Evolutionary conservation across 1,284 basidiomycete genomes (phyloP).

Genomic region (Ceraceosorus guamensis): DNA sequence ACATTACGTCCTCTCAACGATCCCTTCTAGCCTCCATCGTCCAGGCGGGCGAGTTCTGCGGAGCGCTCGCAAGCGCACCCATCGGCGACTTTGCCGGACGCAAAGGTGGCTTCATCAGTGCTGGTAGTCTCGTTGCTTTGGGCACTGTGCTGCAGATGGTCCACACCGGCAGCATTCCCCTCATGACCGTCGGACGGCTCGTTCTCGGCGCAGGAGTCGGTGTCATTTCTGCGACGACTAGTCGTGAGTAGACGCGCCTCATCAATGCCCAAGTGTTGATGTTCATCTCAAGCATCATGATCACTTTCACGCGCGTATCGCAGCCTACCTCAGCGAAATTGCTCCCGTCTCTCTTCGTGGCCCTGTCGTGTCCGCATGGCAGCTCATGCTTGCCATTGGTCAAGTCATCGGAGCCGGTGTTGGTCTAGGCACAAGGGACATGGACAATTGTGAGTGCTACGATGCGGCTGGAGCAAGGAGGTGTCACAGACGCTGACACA

Average conservation of each 20-base stretch:
- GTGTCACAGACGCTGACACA: neutral
- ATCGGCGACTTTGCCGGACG: conserved; percentile 50
- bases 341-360: conserved; percentile 51
- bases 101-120: conserved; percentile 49
- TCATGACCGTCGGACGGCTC: conserved; percentile 50
- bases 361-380: conserved; percentile 50
- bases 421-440: conserved; percentile 44
- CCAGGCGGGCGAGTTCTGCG: conserved; percentile 52
- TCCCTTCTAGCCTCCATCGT: conserved; percentile 50
- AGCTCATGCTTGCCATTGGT: conserved; percentile 52
- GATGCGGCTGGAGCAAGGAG: neutral
- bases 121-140: conserved; percentile 47
- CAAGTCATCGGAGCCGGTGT: conserved; percentile 52
- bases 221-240: conserved; percentile 36
- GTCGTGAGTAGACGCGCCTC: too few relatives aligned
- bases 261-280: too few relatives aligned
- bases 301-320: too few relatives aligned
- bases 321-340: conserved; percentile 38
- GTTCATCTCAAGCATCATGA: too few relatives aligned
- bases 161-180: conserved; percentile 40
- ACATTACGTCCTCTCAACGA: conserved; percentile 33
- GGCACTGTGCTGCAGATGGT: conserved; percentile 51
- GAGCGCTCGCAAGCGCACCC: conserved; percentile 49
- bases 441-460: conserved; percentile 15
- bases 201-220: conserved; percentile 51